Percentiles rank a stretch among this genome's conserved stretches.
Evolutionary conservation across 345 rosid species (phyloP).

Genomic region (Bretschneidera sinensis): DNA sequence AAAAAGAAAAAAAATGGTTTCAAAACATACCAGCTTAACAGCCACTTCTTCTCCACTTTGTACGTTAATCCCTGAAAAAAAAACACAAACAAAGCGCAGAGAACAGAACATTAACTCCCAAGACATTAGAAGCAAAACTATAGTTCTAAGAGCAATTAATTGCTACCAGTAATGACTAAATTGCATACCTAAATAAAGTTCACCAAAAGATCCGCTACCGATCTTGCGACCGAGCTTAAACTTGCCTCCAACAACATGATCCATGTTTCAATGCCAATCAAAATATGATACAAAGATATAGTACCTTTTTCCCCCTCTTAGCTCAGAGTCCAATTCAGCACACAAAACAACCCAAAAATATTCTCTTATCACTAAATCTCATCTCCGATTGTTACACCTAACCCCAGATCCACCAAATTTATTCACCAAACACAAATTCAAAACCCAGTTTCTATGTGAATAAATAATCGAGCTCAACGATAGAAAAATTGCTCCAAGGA

Average conservation of each 20-base stretch:
- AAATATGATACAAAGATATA: background rate
- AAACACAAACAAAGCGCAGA: background rate
- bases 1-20: background rate
- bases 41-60: constrained; percentile 93
- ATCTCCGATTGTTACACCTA: constrained; percentile 5
- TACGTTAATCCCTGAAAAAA: constrained; percentile 56
- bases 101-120: too few relatives aligned
- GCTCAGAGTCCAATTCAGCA: constrained; percentile 22
- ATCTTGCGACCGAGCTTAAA: constrained; percentile 89
- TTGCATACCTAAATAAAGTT: constrained; percentile 65
- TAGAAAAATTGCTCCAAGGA: background rate
- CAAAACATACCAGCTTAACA: constrained; percentile 65
- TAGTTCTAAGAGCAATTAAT: background rate
- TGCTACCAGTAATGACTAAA: background rate
- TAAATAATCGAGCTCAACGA: background rate
- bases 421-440: constrained; percentile 5
- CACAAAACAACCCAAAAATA: constrained; percentile 16
- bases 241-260: constrained; percentile 62
- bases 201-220: constrained; percentile 89
- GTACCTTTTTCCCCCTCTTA: constrained; percentile 7
- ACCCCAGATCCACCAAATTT: constrained; percentile 24
- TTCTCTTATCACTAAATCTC: constrained; percentile 15
- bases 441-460: constrained; percentile 6
- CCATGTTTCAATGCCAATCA: constrained; percentile 41
- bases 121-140: background rate